phyloP scores from a whole-genome alignment of 2,329 filamentous ascomycete genomes.

The Fusarium sp. region DNA sequence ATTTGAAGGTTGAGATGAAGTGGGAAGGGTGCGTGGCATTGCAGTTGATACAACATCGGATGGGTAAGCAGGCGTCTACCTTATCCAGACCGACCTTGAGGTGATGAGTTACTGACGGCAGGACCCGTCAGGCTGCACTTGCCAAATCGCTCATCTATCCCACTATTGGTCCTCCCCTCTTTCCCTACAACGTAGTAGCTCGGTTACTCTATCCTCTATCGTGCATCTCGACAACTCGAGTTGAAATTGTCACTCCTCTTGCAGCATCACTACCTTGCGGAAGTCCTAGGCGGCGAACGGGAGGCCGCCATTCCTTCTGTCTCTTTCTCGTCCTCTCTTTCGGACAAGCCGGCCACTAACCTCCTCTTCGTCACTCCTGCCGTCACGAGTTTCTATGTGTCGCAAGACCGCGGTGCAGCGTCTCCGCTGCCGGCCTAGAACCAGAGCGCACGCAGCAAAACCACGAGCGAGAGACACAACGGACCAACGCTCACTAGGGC shows the following conservation, averaged over 20 bases:
- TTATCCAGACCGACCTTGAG: background rate
- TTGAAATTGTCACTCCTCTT: background rate
- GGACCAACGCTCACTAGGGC: constrained; percentile 25
- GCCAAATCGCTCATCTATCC: constrained; percentile 14
- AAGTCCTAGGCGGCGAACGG: background rate
- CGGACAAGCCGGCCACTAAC: constrained; percentile 17
- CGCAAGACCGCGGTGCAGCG: constrained; percentile 20
- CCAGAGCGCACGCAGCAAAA: background rate
- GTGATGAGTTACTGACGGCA: constrained; percentile 1
- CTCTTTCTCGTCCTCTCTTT: background rate
- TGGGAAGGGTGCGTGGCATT: background rate
- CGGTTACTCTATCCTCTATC: background rate
- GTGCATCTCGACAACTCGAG: background rate
- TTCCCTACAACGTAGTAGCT: background rate
- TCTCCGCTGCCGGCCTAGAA: constrained; percentile 25
- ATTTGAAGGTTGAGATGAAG: background rate
- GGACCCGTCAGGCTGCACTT: constrained; percentile 16
- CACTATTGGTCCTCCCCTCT: background rate
- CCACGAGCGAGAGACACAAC: constrained; percentile 7
- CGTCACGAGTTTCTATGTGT: constrained; percentile 6
- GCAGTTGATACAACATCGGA: constrained; percentile 1
- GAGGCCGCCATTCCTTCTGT: background rate
- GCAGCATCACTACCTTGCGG: background rate
- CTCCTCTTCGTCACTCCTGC: background rate
- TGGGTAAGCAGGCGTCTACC: background rate